Conservation (phyloP, 352 stramenopile genomes). For the Phytopythium chamaehyphon region DNA sequence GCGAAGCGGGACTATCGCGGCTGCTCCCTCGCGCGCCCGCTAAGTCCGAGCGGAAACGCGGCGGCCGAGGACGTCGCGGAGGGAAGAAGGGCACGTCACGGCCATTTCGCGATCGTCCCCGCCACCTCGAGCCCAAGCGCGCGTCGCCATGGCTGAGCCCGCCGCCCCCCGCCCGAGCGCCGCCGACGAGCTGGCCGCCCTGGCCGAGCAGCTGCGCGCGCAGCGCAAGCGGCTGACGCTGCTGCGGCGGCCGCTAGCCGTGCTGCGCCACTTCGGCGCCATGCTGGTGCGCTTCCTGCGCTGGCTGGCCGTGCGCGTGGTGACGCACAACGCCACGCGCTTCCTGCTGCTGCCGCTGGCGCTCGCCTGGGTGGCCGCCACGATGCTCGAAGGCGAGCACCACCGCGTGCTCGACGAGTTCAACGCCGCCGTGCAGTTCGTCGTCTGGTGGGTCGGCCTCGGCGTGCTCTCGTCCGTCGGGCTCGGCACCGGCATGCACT, state of each 20-base stretch:
- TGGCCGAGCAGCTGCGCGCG: constrained; percentile 57
- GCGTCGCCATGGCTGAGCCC: neutral
- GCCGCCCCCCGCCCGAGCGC: too few species aligned
- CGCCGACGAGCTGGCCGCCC: constrained; percentile 8
- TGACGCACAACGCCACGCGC: constrained; percentile 65
- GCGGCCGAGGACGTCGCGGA: neutral
- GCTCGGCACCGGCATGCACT: constrained; percentile 93
- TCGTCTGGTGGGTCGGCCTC: constrained; percentile 92
- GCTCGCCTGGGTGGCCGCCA: constrained; percentile 61
- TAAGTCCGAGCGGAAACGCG: constrained; percentile 1
- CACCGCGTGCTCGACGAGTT: constrained; percentile 77
- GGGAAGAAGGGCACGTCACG: constrained; percentile 4
- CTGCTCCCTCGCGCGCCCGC: too few species aligned
- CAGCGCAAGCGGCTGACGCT: constrained; percentile 86
- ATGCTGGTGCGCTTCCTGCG: constrained; percentile 69
- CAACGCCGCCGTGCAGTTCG: constrained; percentile 82
- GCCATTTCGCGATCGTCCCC: too few species aligned
- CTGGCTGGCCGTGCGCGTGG: constrained; percentile 63
- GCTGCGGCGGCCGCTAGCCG: constrained; percentile 63
- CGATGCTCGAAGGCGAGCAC: constrained; percentile 65
- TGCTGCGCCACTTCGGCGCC: constrained; percentile 81
- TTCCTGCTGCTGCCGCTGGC: constrained; percentile 76
- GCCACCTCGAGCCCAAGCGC: neutral
- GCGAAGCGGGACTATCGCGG: too few species aligned
- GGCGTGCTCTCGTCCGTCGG: constrained; percentile 93